Conservation (phyloP, 2,329 filamentous ascomycete species). For the Cladosporium sp. region DNA sequence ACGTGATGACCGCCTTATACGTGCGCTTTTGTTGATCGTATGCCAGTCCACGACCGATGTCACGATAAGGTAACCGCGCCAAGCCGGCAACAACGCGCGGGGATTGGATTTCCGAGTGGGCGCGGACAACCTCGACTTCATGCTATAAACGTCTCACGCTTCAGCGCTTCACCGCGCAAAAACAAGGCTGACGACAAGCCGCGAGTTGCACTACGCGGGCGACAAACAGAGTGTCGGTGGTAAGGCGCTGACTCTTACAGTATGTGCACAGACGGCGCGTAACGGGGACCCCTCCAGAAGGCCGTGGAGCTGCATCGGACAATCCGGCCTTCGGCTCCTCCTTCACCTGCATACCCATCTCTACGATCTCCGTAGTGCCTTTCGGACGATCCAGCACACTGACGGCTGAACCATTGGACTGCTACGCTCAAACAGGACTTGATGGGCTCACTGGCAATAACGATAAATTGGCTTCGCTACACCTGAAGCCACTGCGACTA, state of each 20-base stretch:
- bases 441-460: neutral
- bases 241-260: neutral
- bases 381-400: slow-evolving; percentile 5
- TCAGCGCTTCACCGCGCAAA: neutral
- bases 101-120: too few species aligned
- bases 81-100: too few species aligned
- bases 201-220: neutral
- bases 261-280: slow-evolving; percentile 3
- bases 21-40: too few species aligned
- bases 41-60: too few species aligned
- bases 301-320: slow-evolving; percentile 4
- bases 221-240: neutral
- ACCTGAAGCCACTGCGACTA: slow-evolving; percentile 2
- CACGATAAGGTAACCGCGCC: too few species aligned
- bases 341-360: slow-evolving; percentile 8
- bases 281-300: slow-evolving; percentile 2
- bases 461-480: slow-evolving; percentile 10
- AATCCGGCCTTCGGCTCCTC: slow-evolving; percentile 14
- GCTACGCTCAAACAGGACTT: neutral
- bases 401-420: neutral
- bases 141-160: neutral
- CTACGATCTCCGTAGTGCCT: slow-evolving; percentile 9
- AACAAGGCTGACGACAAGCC: neutral
- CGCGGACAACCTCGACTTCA: too few species aligned
- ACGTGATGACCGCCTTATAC: too few species aligned